Evolutionary conservation across 306 rosid genomes (phyloP), one percentile per base, ranked within the genome.

Genomic region (Begonia masoniana): DNA sequence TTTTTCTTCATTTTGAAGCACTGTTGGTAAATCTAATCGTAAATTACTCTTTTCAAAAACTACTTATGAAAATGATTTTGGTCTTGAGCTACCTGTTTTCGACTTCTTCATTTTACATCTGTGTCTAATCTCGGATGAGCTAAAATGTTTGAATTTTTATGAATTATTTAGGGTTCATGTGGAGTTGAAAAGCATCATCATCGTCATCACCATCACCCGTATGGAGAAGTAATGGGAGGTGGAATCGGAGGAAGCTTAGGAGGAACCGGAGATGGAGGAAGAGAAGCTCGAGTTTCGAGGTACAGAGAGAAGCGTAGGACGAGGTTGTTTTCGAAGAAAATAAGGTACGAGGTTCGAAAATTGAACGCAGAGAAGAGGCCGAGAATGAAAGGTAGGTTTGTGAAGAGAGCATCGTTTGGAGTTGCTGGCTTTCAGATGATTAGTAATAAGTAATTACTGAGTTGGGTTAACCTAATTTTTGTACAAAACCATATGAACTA

Each of bases 311-410:
- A 87, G 76, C 68, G 96, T 11, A 43, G 94, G 61, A 87, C 84
- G 52, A 66, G 96, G 64, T 62, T 83, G 79, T 87, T 87, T 59
- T 87, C 96, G 0, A 87, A 87, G 79, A 87, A 87, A 77, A 87
- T 87, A 72, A 76, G 96, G 72, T 87, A 87, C 75, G 94, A 87
- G 77, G 96, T 87, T 58, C 66, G 96, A 46, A 87, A 87, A 56
- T 70, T 87, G 87, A 87, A 87, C 56, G 96, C 96, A 0, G 96
- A 87, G 80, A 87, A 81, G 76, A 78, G 96, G 68, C 96, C 96
- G 4, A 77, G 96, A 66, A 87, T 87, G 91, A 87, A 87, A 70
- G 96, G 96, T 13, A 83, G 96, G 64, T 87, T 87, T 65, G 96
- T 87, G 8, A 87, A 87, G 78, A 71, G 85, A 60, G 50, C 83